phyloP scores from a whole-genome alignment of 2,329 filamentous ascomycete species.

The Huntiella abstrusa region DNA sequence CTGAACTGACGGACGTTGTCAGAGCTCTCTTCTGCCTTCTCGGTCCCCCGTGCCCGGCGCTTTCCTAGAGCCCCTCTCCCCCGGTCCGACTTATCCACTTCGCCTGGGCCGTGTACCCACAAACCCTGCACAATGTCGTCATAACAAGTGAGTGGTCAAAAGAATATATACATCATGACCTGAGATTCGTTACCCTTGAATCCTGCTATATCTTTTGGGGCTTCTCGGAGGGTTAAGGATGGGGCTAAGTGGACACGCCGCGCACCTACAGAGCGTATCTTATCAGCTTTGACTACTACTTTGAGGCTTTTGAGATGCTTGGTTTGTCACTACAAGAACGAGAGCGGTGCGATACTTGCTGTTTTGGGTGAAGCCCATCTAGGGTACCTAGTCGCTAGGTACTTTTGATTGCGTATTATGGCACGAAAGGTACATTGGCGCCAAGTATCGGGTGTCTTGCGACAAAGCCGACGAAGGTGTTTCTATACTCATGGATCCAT shows the following conservation, averaged over 20 bases:
- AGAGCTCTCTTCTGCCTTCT: background rate
- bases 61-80: constrained; percentile 6
- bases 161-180: constrained; percentile 3
- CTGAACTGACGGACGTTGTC: constrained; percentile 6
- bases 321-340: too few species aligned
- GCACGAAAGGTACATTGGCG: too few species aligned
- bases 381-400: background rate
- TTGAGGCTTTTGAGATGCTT: constrained; percentile 9
- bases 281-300: constrained; percentile 6
- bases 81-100: constrained; percentile 11
- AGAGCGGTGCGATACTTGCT: too few species aligned
- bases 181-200: background rate
- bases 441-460: too few species aligned
- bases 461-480: too few species aligned
- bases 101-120: constrained; percentile 10
- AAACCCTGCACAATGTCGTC: constrained; percentile 10
- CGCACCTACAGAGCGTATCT: constrained; percentile 8
- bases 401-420: too few species aligned
- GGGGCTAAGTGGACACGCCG: constrained; percentile 9
- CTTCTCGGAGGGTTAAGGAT: constrained; percentile 7
- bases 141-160: constrained; percentile 5
- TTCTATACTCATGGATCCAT: too few species aligned
- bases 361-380: background rate
- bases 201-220: constrained; percentile 9
- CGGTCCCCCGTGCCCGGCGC: constrained; percentile 10